phyloP scores from a whole-genome alignment of 108 stramenopile genomes.

The Licmophora abbreviata region DNA sequence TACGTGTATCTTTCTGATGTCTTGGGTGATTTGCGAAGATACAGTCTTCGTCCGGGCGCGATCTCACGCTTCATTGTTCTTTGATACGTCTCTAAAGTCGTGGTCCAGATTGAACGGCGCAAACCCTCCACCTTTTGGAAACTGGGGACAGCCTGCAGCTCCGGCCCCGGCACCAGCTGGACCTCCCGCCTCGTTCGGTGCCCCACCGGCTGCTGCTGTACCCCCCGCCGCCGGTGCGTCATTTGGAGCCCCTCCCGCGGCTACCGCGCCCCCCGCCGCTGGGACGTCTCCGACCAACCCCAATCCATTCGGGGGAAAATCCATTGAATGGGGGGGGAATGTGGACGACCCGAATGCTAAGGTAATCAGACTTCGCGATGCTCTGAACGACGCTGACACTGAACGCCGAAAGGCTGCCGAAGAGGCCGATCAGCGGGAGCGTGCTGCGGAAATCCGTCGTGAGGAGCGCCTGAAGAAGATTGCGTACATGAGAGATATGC shows the following conservation, averaged over 20 bases:
- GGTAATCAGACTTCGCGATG: conserved; percentile 63
- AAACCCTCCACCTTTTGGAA: conserved; percentile 6
- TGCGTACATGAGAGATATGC: conserved; percentile 91
- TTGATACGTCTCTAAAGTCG: neutral
- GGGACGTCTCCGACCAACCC: conserved; percentile 29
- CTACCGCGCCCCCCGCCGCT: conserved; percentile 14
- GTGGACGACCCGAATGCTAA: conserved; percentile 60
- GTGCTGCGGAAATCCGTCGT: conserved; percentile 85
- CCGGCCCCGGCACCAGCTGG: neutral
- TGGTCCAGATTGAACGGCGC: neutral
- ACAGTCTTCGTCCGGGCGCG: neutral
- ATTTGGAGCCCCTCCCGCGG: conserved; percentile 10
- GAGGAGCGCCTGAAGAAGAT: conserved; percentile 88
- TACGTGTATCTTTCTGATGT: conserved; percentile 12
- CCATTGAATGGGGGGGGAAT: conserved; percentile 70
- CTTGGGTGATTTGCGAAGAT: neutral
- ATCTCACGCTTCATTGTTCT: neutral
- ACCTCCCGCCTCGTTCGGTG: neutral
- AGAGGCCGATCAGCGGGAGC: conserved; percentile 73
- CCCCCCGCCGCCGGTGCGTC: too few relatives aligned
- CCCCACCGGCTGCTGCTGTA: conserved; percentile 4
- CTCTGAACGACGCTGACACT: conserved; percentile 83
- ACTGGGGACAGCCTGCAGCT: too few relatives aligned
- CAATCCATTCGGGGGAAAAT: conserved; percentile 60
- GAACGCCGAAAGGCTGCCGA: conserved; percentile 83